These are phyloP conservation scores for Collybiopsis confluens DNA, from an alignment of 768 basidiomycete species.

Conservation along the genomic window DNA sequence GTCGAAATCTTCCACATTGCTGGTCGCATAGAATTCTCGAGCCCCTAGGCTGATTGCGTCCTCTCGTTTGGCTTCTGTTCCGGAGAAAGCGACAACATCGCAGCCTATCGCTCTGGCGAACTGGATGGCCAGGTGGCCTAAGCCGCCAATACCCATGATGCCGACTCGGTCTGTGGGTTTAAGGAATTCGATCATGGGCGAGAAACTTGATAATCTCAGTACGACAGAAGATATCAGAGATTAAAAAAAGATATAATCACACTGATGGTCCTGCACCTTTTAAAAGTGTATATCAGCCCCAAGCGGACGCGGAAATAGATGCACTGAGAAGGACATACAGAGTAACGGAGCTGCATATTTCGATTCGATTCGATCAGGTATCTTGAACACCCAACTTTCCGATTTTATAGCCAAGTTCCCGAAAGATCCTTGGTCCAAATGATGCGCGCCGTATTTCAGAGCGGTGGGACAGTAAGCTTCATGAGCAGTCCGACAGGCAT, in stretches of 20 bases:
- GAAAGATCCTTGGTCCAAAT: slow-evolving; percentile 30
- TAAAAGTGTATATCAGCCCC: neutral
- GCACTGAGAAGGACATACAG: slow-evolving; percentile 15
- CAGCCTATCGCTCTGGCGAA: slow-evolving; percentile 37
- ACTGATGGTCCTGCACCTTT: slow-evolving; percentile 26
- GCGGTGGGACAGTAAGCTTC: slow-evolving; percentile 21
- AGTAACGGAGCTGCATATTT: slow-evolving; percentile 29
- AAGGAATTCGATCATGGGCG: slow-evolving; percentile 18
- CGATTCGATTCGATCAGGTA: slow-evolving; percentile 26
- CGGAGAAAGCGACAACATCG: slow-evolving; percentile 30
- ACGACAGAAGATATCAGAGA: neutral
- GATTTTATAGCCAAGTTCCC: slow-evolving; percentile 31
- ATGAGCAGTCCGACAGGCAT: slow-evolving; percentile 28
- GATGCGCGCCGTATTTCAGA: slow-evolving; percentile 10
- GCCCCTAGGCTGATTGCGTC: slow-evolving; percentile 30
- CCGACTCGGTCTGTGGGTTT: slow-evolving; percentile 28
- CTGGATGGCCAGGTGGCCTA: slow-evolving; percentile 34
- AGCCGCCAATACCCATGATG: slow-evolving; percentile 29
- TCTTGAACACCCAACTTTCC: slow-evolving; percentile 27
- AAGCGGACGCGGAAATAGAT: neutral
- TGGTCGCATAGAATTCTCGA: slow-evolving; percentile 29
- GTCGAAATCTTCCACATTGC: slow-evolving; percentile 13
- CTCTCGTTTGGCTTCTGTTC: slow-evolving; percentile 26
- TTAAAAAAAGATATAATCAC: neutral
- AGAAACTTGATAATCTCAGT: no score